Conservation (phyloP, 352 stramenopile genomes). For the Aphanomyces cochlioides region DNA sequence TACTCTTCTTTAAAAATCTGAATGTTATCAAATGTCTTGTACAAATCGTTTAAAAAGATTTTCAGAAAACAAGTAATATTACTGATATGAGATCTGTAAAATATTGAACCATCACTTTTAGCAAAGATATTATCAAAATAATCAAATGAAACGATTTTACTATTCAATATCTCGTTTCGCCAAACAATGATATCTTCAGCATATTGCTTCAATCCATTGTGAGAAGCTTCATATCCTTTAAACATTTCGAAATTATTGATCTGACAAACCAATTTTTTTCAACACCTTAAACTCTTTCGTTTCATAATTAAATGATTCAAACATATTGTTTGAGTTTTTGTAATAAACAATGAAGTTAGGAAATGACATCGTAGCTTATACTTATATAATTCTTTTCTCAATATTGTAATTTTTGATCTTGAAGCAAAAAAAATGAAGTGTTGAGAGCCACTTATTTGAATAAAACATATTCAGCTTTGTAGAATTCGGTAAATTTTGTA, state of each 20-base stretch:
- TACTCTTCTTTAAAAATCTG: neutral
- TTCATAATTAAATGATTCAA: slow-evolving; percentile 3
- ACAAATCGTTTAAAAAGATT: slow-evolving; percentile 10
- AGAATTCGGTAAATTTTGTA: neutral
- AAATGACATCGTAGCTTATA: neutral
- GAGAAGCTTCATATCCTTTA: neutral
- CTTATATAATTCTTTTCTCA: neutral
- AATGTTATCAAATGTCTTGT: slow-evolving; percentile 13
- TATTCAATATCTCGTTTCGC: neutral
- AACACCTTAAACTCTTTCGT: slow-evolving; percentile 9
- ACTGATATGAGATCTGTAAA: neutral
- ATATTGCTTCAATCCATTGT: neutral
- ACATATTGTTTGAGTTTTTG: neutral
- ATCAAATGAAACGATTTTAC: neutral
- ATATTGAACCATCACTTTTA: neutral
- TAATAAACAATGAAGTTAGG: neutral
- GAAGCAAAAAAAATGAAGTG: neutral
- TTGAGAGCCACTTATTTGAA: neutral
- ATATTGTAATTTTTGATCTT: neutral
- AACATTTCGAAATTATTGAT: slow-evolving; percentile 23
- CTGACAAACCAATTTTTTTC: neutral
- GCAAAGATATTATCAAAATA: neutral
- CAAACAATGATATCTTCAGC: neutral
- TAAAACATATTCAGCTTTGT: slow-evolving; percentile 1
- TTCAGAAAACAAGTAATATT: slow-evolving; percentile 9